Evolutionary conservation across 1,284 basidiomycete genomes (phyloP).

Genomic region (Salmacisia buchloeana): DNA sequence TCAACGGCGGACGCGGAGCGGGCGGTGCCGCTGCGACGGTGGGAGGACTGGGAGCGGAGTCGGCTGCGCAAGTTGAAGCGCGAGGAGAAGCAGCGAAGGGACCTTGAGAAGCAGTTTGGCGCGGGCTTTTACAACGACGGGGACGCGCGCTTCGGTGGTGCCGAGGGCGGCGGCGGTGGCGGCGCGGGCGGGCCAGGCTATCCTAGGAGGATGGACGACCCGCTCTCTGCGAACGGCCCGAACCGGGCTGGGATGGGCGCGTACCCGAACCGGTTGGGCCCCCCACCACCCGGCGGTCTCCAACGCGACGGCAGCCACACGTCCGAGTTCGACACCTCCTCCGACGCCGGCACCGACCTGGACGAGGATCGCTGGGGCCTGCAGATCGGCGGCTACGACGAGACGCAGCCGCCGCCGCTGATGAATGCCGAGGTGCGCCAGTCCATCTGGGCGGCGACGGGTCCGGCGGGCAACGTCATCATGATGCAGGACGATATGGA

Average conservation of each 20-base stretch:
- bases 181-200: not conserved
- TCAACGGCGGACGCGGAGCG: conserved; percentile 56
- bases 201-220: not conserved
- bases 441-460: conserved; percentile 29
- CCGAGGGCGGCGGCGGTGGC: conserved; percentile 14
- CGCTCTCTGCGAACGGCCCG: not conserved
- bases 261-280: not conserved
- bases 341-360: conserved; percentile 34
- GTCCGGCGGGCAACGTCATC: conserved; percentile 27
- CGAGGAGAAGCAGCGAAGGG: conserved; percentile 67
- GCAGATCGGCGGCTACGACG: conserved; percentile 53
- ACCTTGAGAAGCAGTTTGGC: conserved; percentile 53
- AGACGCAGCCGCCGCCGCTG: conserved; percentile 35
- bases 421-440: conserved; percentile 29
- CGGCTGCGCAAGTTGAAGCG: conserved; percentile 82
- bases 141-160: conserved; percentile 23
- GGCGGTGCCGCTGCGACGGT: conserved; percentile 79
- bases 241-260: not conserved
- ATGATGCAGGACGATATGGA: conserved; percentile 40
- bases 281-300: not conserved
- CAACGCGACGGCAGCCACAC: not conserved
- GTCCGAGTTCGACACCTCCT: conserved; percentile 23
- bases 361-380: conserved; percentile 87
- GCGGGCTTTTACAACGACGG: conserved; percentile 61
- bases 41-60: conserved; percentile 99